phyloP scores from a whole-genome alignment of 768 basidiomycete genomes.

The Hydnum rufescens region DNA sequence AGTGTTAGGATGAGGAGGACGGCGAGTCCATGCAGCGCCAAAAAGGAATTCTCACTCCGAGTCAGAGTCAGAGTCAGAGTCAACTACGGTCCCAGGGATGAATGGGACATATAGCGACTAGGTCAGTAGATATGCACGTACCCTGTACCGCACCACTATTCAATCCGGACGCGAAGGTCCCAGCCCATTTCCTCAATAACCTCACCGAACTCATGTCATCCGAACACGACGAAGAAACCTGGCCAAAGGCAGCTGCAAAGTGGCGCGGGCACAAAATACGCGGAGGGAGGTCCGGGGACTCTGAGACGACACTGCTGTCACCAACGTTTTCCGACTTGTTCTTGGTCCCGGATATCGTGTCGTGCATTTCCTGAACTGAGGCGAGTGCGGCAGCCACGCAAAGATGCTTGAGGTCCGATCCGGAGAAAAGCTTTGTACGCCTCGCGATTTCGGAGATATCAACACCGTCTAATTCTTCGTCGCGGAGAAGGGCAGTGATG shows the following conservation, averaged over 20 bases:
- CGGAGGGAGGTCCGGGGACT: background rate
- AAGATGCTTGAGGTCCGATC: constrained; percentile 3
- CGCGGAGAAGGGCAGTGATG: background rate
- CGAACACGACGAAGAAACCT: background rate
- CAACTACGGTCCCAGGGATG: no score
- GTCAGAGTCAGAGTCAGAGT: no score
- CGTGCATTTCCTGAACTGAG: background rate
- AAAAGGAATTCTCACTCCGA: no score
- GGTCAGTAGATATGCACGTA: no score
- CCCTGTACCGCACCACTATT: no score
- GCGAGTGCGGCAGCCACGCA: background rate
- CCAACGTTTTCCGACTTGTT: background rate
- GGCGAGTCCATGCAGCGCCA: no score
- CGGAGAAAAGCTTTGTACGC: background rate
- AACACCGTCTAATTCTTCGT: background rate
- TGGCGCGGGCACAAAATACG: background rate
- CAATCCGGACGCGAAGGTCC: background rate
- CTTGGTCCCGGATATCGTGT: background rate
- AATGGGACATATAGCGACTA: no score
- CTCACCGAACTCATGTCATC: background rate
- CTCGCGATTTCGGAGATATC: background rate
- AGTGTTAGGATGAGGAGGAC: no score
- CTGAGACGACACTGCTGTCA: background rate
- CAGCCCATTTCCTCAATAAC: background rate
- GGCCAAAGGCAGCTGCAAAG: background rate